These are phyloP conservation scores for Talaromyces nanjingensis DNA, from an alignment of 495 filamentous ascomycete species.

Conservation along the genomic window DNA sequence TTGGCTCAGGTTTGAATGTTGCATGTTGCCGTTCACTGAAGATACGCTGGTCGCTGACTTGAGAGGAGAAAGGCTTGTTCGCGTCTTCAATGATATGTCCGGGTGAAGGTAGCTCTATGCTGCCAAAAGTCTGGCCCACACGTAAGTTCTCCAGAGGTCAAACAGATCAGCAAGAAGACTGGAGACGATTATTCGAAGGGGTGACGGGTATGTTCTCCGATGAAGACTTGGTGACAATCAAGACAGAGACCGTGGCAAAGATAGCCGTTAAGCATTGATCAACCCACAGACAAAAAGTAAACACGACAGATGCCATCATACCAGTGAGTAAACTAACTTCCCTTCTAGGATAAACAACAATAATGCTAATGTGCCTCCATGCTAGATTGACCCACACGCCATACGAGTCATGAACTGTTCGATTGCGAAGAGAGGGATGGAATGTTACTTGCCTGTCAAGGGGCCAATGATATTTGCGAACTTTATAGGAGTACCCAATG, in stretches of 20 bases:
- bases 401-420: background rate
- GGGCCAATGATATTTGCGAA: background rate
- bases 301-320: background rate
- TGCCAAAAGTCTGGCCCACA: background rate
- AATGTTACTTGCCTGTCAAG: background rate
- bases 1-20: background rate
- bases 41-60: background rate
- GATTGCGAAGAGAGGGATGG: background rate
- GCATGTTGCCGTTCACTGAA: background rate
- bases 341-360: background rate
- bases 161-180: background rate
- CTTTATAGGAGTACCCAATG: background rate
- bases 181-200: background rate
- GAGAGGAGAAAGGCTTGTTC: background rate
- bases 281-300: background rate
- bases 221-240: background rate
- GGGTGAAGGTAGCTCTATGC: background rate
- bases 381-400: background rate
- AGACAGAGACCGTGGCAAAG: background rate
- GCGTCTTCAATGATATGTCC: background rate
- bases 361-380: background rate
- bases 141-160: background rate
- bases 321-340: slow-evolving; percentile 3
- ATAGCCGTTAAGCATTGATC: background rate
- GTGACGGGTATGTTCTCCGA: background rate